phyloP scores from a whole-genome alignment of 2,329 filamentous ascomycete species.

The Thelonectria rubi region DNA sequence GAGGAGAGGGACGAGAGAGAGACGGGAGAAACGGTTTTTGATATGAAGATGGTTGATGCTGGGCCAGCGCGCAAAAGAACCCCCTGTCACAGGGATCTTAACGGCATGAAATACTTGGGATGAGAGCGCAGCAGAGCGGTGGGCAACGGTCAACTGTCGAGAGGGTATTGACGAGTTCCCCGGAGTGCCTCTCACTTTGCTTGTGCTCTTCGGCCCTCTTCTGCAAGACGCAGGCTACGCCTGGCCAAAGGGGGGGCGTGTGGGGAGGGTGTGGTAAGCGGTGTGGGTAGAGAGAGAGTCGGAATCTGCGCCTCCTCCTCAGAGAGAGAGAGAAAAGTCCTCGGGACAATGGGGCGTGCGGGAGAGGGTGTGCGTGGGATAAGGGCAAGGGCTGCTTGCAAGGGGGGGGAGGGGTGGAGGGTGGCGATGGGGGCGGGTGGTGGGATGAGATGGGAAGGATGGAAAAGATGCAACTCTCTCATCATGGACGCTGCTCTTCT shows the following conservation, averaged over 20 bases:
- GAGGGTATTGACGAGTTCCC: conserved; percentile 31
- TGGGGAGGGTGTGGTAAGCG: conserved; percentile 11
- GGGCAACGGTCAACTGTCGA: conserved; percentile 33
- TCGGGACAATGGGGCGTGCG: conserved; percentile 7
- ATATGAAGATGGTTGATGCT: conserved; percentile 33
- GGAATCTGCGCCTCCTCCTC: conserved; percentile 27
- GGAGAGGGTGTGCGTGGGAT: background rate
- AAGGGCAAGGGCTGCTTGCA: background rate
- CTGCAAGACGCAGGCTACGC: conserved; percentile 33
- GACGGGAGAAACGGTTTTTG: conserved; percentile 35
- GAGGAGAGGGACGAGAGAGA: conserved; percentile 20
- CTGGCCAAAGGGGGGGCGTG: conserved; percentile 19
- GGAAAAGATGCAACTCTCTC: conserved; percentile 2
- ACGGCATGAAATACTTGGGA: conserved; percentile 39
- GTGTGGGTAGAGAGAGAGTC: conserved; percentile 20
- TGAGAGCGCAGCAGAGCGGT: conserved; percentile 38
- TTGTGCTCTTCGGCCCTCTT: conserved; percentile 23
- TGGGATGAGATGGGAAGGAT: conserved; percentile 13
- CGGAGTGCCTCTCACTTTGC: conserved; percentile 24
- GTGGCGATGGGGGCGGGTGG: conserved; percentile 7
- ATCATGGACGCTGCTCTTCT: conserved; percentile 5
- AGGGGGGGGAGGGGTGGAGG: conserved; percentile 2
- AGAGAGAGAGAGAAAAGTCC: conserved; percentile 15
- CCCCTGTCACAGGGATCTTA: conserved; percentile 37
- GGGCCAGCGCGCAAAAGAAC: conserved; percentile 32